These are phyloP conservation scores for Iris pallida DNA, from an alignment of 116 monocot genomes.

Conservation along the genomic window DNA sequence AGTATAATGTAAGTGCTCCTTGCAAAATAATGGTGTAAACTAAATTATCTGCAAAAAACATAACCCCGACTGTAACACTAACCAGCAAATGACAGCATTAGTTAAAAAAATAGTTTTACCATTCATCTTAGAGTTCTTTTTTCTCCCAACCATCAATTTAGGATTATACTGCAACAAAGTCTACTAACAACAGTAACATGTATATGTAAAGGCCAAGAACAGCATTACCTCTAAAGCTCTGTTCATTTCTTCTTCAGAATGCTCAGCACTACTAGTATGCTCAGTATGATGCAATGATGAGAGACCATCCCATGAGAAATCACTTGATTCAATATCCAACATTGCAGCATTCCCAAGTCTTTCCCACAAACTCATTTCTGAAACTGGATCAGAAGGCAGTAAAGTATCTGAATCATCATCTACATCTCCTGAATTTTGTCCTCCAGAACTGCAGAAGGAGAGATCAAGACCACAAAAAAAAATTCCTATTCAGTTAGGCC, in stretches of 20 bases:
- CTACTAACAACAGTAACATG: neutral
- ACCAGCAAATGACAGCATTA: too few species aligned
- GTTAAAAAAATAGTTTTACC: neutral
- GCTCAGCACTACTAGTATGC: conserved; percentile 65
- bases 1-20: too few species aligned
- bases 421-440: conserved; percentile 11
- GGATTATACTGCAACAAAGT: neutral
- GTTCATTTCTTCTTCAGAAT: conserved; percentile 77
- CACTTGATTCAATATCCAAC: conserved; percentile 71
- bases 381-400: conserved; percentile 18
- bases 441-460: conserved; percentile 35
- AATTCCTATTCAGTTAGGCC: neutral
- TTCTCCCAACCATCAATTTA: neutral
- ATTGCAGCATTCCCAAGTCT: conserved; percentile 70
- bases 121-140: neutral
- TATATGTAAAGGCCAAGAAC: neutral
- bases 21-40: too few species aligned
- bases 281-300: conserved; percentile 79
- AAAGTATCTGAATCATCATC: conserved; percentile 16
- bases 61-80: too few species aligned
- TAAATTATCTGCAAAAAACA: too few species aligned
- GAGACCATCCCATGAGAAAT: conserved; percentile 62
- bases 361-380: conserved; percentile 68
- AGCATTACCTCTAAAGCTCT: conserved; percentile 73
- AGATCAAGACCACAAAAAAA: neutral